Evolutionary conservation across 1,139 yeast genomes (phyloP).

Genomic region (Wickerhamomyces sp.): DNA sequence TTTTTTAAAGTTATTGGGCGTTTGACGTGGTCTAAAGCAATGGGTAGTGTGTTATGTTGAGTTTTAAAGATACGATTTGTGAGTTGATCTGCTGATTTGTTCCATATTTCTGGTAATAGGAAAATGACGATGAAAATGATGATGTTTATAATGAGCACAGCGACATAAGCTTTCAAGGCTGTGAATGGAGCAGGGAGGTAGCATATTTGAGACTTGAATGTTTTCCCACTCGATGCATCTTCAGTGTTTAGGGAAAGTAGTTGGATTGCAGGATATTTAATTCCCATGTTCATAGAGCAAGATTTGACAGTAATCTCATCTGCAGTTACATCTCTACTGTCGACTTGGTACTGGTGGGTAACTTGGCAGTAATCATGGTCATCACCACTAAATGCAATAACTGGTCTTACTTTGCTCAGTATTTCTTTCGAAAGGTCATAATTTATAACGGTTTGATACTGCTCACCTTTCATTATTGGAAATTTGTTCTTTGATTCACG

Average conservation of each 20-base stretch:
- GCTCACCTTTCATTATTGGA: conserved; percentile 68
- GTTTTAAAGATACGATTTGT: background rate
- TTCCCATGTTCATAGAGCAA: conserved; percentile 91
- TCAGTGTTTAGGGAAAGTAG: conserved; percentile 65
- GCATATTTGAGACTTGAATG: conserved; percentile 53
- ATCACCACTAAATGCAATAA: conserved; percentile 80
- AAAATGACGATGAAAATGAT: conserved; percentile 11
- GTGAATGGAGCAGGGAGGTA: conserved; percentile 66
- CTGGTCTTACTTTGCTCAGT: conserved; percentile 55
- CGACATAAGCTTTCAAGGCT: conserved; percentile 41
- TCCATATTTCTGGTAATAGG: conserved; percentile 19
- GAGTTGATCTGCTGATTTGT: background rate
- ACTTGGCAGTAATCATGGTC: conserved; percentile 95
- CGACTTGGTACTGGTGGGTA: conserved; percentile 44
- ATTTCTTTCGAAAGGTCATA: conserved; percentile 53
- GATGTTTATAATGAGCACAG: conserved; percentile 16
- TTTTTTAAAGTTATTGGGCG: conserved; percentile 1
- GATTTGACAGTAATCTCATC: conserved; percentile 86
- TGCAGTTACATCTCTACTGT: conserved; percentile 35
- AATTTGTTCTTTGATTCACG: conserved; percentile 63
- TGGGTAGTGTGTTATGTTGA: conserved; percentile 13
- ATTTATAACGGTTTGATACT: conserved; percentile 73
- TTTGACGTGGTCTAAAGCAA: conserved; percentile 12
- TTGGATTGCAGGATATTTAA: conserved; percentile 79
- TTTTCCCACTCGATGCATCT: conserved; percentile 17